phyloP scores from a whole-genome alignment of 345 rosid species.

The Heritiera fomes region DNA sequence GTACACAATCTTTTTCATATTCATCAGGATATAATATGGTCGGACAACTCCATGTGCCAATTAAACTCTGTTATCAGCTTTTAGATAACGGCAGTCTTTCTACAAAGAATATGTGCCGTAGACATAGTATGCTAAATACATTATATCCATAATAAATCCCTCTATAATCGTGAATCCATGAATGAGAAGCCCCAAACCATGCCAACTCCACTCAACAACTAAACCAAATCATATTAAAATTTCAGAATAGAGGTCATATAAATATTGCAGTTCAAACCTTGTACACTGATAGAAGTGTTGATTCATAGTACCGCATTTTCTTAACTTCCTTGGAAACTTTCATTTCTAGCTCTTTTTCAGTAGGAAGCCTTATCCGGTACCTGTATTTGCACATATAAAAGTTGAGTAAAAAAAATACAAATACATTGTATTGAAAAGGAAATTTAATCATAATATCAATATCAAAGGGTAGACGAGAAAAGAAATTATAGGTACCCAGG shows the following conservation, averaged over 20 bases:
- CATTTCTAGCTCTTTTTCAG: slow-evolving; percentile 96
- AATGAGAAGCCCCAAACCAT: neutral
- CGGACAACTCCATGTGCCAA: neutral
- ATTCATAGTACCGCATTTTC: slow-evolving; percentile 84
- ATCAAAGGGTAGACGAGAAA: neutral
- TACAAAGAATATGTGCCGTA: neutral
- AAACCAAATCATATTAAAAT: neutral
- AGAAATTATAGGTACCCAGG: slow-evolving; percentile 64
- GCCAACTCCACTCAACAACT: slow-evolving; percentile 13
- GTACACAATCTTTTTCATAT: neutral
- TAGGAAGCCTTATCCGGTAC: slow-evolving; percentile 95
- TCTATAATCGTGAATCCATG: neutral
- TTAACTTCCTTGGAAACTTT: slow-evolving; percentile 93
- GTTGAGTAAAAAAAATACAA: neutral
- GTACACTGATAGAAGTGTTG: slow-evolving; percentile 73
- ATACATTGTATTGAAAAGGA: slow-evolving; percentile 3
- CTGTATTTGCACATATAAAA: slow-evolving; percentile 38
- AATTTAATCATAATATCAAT: slow-evolving; percentile 12
- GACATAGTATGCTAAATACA: neutral
- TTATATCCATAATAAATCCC: neutral
- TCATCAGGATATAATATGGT: neutral
- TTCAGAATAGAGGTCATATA: neutral
- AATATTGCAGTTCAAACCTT: slow-evolving; percentile 51
- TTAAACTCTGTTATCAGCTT: neutral
- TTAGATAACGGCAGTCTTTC: neutral